These are phyloP conservation scores for Paramecium caudatum DNA, from an alignment of 73 alveolate genomes.

Conservation along the genomic window DNA sequence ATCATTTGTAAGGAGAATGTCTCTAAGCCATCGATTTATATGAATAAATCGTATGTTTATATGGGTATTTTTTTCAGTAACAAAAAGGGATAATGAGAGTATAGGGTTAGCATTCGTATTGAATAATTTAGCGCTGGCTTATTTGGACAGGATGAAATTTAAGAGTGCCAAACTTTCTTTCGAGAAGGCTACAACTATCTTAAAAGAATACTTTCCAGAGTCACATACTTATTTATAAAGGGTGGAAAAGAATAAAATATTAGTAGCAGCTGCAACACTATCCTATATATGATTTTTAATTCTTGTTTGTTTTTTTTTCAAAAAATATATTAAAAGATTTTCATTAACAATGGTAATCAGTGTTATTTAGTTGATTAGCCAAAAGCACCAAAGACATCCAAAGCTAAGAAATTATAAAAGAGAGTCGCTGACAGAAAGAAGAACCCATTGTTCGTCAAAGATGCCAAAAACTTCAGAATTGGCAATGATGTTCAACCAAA, in stretches of 20 bases:
- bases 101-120: conserved; percentile 46
- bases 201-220: conserved; percentile 5
- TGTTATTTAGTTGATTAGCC: background rate
- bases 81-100: background rate
- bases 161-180: conserved; percentile 43
- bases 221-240: conserved; percentile 9
- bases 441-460: conserved; percentile 88
- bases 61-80: background rate
- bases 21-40: conserved; percentile 25
- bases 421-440: conserved; percentile 67
- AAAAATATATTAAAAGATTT: conserved; percentile 48
- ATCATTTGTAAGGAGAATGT: conserved; percentile 34
- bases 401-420: conserved; percentile 50
- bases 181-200: conserved; percentile 38
- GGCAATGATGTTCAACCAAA: conserved; percentile 98
- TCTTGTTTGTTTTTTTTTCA: conserved; percentile 26
- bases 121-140: conserved; percentile 55
- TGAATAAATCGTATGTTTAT: conserved; percentile 37
- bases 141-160: conserved; percentile 64
- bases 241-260: background rate
- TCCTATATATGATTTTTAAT: conserved; percentile 43
- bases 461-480: conserved; percentile 92
- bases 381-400: conserved; percentile 46
- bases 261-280: conserved; percentile 33
- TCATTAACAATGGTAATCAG: background rate